Percentiles rank a stretch among this genome's conserved stretches.
Evolutionary conservation across 192 early-diverging fungal species (phyloP).

Genomic region (Mortierella antarctica): DNA sequence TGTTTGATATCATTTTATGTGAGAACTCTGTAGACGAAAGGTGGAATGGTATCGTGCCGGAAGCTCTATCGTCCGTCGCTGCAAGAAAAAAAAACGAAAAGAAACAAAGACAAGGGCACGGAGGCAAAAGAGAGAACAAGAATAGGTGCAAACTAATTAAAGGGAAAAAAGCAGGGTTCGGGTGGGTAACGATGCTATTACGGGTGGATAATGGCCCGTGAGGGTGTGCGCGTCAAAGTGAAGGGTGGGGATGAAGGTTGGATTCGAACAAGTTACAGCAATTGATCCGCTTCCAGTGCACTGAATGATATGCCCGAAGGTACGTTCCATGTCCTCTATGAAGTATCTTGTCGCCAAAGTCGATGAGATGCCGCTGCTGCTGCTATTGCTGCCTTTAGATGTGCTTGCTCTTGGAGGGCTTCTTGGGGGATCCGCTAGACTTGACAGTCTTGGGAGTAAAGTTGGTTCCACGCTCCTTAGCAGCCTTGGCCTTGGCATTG

Average conservation of each 20-base stretch:
- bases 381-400: slow-evolving; percentile 14
- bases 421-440: slow-evolving; percentile 21
- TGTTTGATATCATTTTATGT: slow-evolving; percentile 4
- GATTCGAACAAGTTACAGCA: not conserved
- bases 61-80: slow-evolving; percentile 3
- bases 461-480: slow-evolving; percentile 46
- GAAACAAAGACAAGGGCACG: not conserved
- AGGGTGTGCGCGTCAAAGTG: not conserved
- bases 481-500: slow-evolving; percentile 62
- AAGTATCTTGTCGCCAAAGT: too few relatives aligned
- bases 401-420: slow-evolving; percentile 49
- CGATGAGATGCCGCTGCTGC: not conserved
- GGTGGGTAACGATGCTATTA: slow-evolving; percentile 2
- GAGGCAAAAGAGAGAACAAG: slow-evolving; percentile 1
- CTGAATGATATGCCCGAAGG: not conserved
- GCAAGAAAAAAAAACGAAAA: slow-evolving; percentile 7
- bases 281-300: not conserved
- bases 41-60: not conserved
- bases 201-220: slow-evolving; percentile 27
- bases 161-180: not conserved
- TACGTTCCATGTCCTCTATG: too few relatives aligned
- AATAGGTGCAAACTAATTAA: not conserved
- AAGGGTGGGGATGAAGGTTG: not conserved
- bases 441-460: slow-evolving; percentile 38
- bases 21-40: not conserved